phyloP scores from a whole-genome alignment of 140 eudicot genomes.

The Ambrosia hybrid region DNA sequence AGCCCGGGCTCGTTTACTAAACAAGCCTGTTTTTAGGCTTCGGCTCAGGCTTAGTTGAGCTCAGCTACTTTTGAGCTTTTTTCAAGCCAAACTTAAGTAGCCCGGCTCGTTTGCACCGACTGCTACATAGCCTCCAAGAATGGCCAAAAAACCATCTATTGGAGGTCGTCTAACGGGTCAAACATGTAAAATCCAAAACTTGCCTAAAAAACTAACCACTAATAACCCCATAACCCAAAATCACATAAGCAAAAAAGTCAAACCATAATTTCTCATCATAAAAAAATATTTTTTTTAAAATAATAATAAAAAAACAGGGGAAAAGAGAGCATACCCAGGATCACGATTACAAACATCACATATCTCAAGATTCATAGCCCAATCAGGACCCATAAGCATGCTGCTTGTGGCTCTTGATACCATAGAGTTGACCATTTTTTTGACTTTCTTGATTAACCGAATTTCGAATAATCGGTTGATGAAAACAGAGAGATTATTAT shows the following conservation, averaged over 20 bases:
- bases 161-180: neutral
- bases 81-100: too few species aligned
- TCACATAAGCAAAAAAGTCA: neutral
- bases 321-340: conserved; percentile 52
- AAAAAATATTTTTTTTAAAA: neutral
- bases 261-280: neutral
- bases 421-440: conserved; percentile 9
- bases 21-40: too few species aligned
- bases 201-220: neutral
- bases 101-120: too few species aligned
- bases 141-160: too few species aligned
- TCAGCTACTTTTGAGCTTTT: too few species aligned
- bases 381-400: conserved; percentile 76
- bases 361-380: conserved; percentile 84
- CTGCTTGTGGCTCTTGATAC: conserved; percentile 72
- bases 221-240: neutral
- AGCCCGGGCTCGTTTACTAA: too few species aligned
- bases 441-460: neutral
- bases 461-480: neutral
- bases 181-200: neutral
- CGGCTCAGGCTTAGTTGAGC: too few species aligned
- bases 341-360: conserved; percentile 72
- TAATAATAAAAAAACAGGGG: neutral
- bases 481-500: neutral
- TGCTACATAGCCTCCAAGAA: too few species aligned